A percentile compares a stretch with the other conserved stretches of the same genome.
These are phyloP conservation scores for Ceratobasidium sp. DNA, from an alignment of 1,284 basidiomycete species.

Conservation along the genomic window DNA sequence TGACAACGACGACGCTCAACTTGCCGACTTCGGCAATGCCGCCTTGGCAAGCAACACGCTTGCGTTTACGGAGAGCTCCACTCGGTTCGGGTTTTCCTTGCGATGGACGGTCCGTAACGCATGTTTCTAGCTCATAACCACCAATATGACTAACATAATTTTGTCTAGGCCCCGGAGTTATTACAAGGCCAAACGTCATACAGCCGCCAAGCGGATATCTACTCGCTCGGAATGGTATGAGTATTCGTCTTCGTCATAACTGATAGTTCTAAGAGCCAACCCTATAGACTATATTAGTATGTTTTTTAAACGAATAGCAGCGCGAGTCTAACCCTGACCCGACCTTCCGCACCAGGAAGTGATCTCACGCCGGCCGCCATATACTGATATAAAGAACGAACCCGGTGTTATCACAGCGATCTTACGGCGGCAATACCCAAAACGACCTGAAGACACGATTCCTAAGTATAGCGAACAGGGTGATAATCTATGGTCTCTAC, in stretches of 20 bases:
- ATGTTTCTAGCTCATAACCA: background rate
- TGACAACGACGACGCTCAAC: background rate
- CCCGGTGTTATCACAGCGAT: background rate
- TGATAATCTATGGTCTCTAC: background rate
- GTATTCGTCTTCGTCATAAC: background rate
- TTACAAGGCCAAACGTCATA: background rate
- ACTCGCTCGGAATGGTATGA: constrained; percentile 2
- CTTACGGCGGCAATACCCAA: background rate
- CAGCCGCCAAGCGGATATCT: background rate
- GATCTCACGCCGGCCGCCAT: background rate
- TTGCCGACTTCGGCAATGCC: background rate
- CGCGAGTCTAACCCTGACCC: background rate
- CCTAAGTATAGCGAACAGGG: background rate
- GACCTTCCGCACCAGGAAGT: background rate
- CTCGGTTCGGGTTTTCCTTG: background rate
- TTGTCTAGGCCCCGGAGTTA: background rate
- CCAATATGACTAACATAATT: background rate
- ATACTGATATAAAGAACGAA: background rate
- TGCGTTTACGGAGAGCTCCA: background rate
- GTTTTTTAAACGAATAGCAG: background rate
- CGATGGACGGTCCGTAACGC: background rate
- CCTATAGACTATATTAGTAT: background rate
- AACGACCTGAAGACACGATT: background rate
- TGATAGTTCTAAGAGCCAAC: background rate
- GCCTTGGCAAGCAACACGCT: background rate